Evolutionary conservation across 1,139 yeast genomes (phyloP), one percentile per base, ranked within the genome.

Genomic region (Candida tropicalis): DNA sequence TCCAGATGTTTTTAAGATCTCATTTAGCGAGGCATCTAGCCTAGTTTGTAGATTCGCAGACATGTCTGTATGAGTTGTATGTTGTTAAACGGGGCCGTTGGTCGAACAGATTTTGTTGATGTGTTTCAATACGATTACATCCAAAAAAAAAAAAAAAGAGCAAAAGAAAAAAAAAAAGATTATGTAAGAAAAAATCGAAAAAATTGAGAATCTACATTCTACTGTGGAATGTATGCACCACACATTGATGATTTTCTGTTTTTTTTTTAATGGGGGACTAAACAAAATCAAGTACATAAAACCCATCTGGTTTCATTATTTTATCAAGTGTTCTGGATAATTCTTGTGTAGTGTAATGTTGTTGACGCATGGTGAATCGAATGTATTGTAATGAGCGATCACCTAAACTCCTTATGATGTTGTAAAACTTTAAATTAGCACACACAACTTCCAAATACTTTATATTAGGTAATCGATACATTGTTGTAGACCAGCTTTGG

Each of bases 1-100:
- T 5, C 78, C 79, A 0, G 77, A 62, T 1, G 75, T 63, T 43
- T 70, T 64, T 39, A 73, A 66, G 6, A 73, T 63, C 39, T 73
- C 77, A 50, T 70, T 66, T 35, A 73, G 60, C 7, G 77, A 65
- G 38, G 60, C 61, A 44, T 64, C 73, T 42, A 73, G 68, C 52
- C 69, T 67, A 17, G 67, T 56, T 49, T 73, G 77, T 33, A 73
- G 61, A 50, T 70, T 73, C 70, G 73, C 72, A 17, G 52, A 43
- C 52, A 49, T 49, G n/a, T n/a, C n/a, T n/a, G n/a, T n/a, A n/a
- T 26, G 24, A 28, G 20, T 35, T 10, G 17, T 35, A 10, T 35
- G 37, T 34, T 20, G 18, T 5, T 12, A 15, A 8, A 4, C 7
- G 13, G 5, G 29, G 13, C 9, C 12, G 9, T 27, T 15, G 15